phyloP scores from a whole-genome alignment of 2,329 filamentous ascomycete genomes.

The Tolypocladium tropicale region DNA sequence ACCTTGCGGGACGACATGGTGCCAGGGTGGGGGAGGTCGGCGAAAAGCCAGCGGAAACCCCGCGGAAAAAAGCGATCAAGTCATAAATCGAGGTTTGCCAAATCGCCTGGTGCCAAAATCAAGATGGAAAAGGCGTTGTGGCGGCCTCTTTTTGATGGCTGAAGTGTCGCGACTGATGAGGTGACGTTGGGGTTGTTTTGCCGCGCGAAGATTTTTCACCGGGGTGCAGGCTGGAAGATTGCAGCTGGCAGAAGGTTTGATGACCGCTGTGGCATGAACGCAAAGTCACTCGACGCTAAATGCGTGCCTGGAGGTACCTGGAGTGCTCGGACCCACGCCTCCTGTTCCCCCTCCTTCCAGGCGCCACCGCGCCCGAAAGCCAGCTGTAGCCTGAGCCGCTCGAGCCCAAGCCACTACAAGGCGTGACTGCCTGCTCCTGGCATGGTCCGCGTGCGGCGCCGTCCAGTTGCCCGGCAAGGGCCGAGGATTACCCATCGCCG shows the following conservation, averaged over 20 bases:
- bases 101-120: constrained; percentile 35
- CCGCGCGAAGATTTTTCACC: constrained; percentile 45
- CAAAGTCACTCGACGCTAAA: constrained; percentile 6
- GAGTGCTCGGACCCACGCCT: constrained; percentile 18
- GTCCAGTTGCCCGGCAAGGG: background rate
- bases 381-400: background rate
- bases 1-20: constrained; percentile 59
- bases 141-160: constrained; percentile 44
- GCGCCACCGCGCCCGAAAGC: constrained; percentile 3
- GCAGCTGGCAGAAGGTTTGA: constrained; percentile 6
- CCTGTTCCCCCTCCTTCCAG: constrained; percentile 16
- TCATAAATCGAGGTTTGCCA: constrained; percentile 49
- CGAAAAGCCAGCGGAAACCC: constrained; percentile 42
- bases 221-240: constrained; percentile 18
- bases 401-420: background rate
- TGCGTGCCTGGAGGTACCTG: constrained; percentile 16
- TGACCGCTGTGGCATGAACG: constrained; percentile 3
- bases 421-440: background rate
- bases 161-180: constrained; percentile 37
- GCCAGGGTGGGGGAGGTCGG: constrained; percentile 26
- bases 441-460: background rate
- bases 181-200: constrained; percentile 48
- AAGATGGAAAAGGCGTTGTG: constrained; percentile 42
- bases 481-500: background rate
- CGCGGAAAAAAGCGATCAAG: constrained; percentile 54